Evolutionary conservation across 23 red algal species (phyloP).

Genomic region (Gracilariopsis chorda): DNA sequence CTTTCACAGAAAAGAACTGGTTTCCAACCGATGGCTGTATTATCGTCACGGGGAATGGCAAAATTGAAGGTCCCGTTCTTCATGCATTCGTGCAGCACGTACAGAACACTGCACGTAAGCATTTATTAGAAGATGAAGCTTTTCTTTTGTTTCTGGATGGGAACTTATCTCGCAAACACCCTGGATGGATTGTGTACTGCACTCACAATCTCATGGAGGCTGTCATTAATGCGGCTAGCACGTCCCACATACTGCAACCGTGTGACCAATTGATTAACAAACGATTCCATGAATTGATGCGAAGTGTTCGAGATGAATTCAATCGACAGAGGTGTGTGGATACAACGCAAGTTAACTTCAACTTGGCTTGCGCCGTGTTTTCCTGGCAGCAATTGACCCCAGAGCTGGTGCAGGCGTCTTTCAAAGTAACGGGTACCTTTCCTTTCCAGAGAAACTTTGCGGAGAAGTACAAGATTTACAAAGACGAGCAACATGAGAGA

Average conservation of each 20-base stretch:
- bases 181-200: background rate
- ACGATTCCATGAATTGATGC: background rate
- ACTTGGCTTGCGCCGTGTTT: background rate
- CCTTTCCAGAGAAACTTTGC: slow-evolving; percentile 13
- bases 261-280: slow-evolving; percentile 7
- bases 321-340: background rate
- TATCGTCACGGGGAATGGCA: background rate
- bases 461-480: background rate
- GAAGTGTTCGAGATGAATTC: background rate
- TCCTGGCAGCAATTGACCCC: background rate
- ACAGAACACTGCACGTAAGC: background rate
- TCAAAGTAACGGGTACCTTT: background rate
- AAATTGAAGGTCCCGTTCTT: background rate
- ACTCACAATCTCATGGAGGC: background rate
- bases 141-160: background rate
- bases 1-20: background rate
- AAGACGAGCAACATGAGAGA: no score
- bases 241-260: background rate
- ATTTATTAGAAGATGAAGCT: background rate
- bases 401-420: background rate
- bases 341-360: background rate
- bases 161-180: background rate
- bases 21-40: background rate
- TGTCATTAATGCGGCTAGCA: background rate
- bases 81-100: background rate